Evolutionary conservation across 257 asterid species (phyloP).

Genomic region (Solanum habrochaites): DNA sequence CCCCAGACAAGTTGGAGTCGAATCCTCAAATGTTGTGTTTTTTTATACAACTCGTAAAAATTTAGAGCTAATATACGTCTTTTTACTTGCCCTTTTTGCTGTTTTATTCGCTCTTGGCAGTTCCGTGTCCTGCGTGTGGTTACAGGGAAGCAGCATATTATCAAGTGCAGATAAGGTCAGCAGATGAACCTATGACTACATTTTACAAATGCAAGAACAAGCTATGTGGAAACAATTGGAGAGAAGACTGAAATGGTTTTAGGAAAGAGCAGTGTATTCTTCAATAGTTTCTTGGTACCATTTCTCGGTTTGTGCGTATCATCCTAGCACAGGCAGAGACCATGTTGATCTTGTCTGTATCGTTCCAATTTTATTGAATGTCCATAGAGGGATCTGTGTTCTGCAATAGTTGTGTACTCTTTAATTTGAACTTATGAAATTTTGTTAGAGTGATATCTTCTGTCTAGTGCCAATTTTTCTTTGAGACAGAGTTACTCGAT

Average conservation of each 20-base stretch:
- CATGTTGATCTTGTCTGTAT: background rate
- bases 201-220: conserved; percentile 5
- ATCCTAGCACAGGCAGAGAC: background rate
- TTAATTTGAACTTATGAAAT: background rate
- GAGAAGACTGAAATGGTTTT: background rate
- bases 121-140: background rate
- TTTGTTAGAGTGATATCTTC: background rate
- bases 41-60: background rate
- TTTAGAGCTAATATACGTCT: background rate
- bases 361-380: background rate
- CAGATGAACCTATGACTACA: conserved; percentile 2
- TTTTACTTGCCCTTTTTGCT: background rate
- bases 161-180: conserved; percentile 4
- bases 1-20: background rate
- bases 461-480: background rate
- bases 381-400: background rate
- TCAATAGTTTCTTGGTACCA: background rate
- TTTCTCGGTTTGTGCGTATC: background rate
- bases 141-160: conserved; percentile 4
- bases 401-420: background rate
- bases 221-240: conserved; percentile 2
- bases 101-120: background rate
- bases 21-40: background rate
- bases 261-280: background rate
- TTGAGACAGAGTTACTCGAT: background rate